A percentile compares a stretch with the other conserved stretches of the same genome.
phyloP scores from a whole-genome alignment of 352 stramenopile species.

The Phytophthora citrophthora region DNA sequence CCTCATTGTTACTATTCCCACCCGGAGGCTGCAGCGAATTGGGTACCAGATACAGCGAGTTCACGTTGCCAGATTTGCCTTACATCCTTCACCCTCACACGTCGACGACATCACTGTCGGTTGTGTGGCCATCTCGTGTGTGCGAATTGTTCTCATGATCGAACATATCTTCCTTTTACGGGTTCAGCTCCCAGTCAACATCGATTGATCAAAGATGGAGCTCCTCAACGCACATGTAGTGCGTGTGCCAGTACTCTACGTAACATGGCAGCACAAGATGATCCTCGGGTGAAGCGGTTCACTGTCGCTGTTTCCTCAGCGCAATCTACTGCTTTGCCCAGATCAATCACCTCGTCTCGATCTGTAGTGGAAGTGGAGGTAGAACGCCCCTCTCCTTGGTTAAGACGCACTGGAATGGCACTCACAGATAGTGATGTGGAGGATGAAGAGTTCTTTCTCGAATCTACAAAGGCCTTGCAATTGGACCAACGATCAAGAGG shows the following conservation, averaged over 20 bases:
- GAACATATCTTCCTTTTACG: conserved; percentile 71
- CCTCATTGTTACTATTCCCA: conserved; percentile 70
- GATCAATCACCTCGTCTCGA: conserved; percentile 11
- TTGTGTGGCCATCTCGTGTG: conserved; percentile 77
- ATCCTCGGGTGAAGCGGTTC: conserved; percentile 65
- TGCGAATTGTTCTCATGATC: conserved; percentile 68
- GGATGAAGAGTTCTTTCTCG: conserved; percentile 36
- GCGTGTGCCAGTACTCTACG: conserved; percentile 64
- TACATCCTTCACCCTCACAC: conserved; percentile 58
- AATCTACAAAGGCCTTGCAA: conserved; percentile 34
- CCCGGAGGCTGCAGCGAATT: conserved; percentile 70
- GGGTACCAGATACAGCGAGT: conserved; percentile 74
- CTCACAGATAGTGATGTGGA: conserved; percentile 32
- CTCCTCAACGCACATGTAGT: conserved; percentile 76
- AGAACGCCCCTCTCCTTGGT: conserved; percentile 39
- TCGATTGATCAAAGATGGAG: conserved; percentile 72
- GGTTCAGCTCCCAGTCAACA: conserved; percentile 55
- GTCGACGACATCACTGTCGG: conserved; percentile 87
- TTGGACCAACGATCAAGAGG: conserved; percentile 17
- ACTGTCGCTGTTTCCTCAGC: conserved; percentile 35
- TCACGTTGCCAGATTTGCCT: conserved; percentile 70
- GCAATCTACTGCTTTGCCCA: conserved; percentile 12
- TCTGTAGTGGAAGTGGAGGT: conserved; percentile 36
- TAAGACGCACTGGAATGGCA: conserved; percentile 28
- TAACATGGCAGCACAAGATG: conserved; percentile 67